Base-by-base conservation (phyloP, 495 filamentous ascomycete species). In the Xylaria cubensis region DNA sequence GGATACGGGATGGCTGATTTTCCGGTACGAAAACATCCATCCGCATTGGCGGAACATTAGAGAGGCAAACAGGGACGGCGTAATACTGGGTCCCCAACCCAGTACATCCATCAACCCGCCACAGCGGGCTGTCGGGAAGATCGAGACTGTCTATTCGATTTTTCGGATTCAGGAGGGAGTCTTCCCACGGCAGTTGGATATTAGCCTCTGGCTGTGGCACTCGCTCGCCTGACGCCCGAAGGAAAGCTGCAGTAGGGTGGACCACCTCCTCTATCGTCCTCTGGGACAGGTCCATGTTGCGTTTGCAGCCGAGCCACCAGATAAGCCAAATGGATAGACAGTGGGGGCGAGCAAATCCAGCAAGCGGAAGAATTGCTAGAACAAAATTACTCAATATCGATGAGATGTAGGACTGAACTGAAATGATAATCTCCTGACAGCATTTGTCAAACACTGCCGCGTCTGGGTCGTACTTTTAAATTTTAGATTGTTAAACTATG, bases 111-210 rank as follows among this genome's bases (percentile, higher is more conserved):
- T 86, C 84, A 51, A 86, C 79, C 29, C 82, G 77, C 83, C 84
- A 86, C 26, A 85, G 74, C 9, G 84, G 82, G 12, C 78, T 72
- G 26, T 66, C 66, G 17, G 77, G 83, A 24, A 75, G 72, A 3
- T 83, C 84, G 48, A 86, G 83, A 32, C 85, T 86, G 66, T 86
- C 83, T 73, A 86, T 83, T 50, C 85, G 82, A 61, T 86, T 86
- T 71, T 86, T 86, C 3, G 85, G 85, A 69, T 86, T 86, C 41
- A 86, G 74, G 58, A 83, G 80, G 15, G 84, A 85, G 7, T 70
- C 65, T 26, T 64, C 63, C 84, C 84, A 86, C 9, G 76, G 48
- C 7, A 53, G 56, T 29, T 75, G 68, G 19, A 51, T 15, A 62
- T 41, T 19, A 34, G 53, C 62, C 19, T 53, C 36, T 13, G 62